These are phyloP conservation scores for Syzygium grande DNA, from an alignment of 345 rosid species.

Conservation along the genomic window DNA sequence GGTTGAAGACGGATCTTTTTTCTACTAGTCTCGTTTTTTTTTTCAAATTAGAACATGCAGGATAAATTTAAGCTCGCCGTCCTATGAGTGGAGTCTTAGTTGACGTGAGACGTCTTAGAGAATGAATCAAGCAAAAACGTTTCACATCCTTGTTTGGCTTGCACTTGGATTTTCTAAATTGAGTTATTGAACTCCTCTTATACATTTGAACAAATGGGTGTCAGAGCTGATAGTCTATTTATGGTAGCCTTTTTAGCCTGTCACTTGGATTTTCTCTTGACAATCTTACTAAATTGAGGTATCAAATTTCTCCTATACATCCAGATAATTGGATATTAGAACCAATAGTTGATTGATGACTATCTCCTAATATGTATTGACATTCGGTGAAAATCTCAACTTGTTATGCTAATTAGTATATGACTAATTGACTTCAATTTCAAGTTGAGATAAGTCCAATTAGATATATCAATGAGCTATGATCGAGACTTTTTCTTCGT, in stretches of 20 bases:
- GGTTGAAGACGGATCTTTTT: neutral
- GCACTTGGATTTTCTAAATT: neutral
- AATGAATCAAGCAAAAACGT: neutral
- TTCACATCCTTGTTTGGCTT: neutral
- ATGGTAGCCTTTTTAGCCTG: neutral
- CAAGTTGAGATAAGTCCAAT: neutral
- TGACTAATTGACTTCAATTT: neutral
- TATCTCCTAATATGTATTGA: neutral
- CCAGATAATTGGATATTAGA: neutral
- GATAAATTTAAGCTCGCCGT: neutral
- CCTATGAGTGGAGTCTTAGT: neutral
- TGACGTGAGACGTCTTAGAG: neutral
- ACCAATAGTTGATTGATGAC: neutral
- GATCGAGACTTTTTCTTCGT: neutral
- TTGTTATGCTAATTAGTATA: neutral
- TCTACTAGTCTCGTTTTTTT: neutral
- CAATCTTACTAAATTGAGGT: neutral
- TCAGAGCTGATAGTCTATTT: neutral
- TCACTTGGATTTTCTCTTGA: neutral
- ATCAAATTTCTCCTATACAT: neutral
- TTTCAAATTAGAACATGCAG: neutral
- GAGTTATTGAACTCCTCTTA: neutral
- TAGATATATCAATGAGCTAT: neutral
- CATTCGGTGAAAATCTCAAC: neutral
- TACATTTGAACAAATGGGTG: fast-evolving